Conservation (phyloP, 768 basidiomycete genomes). For the Mycena haematopus region DNA sequence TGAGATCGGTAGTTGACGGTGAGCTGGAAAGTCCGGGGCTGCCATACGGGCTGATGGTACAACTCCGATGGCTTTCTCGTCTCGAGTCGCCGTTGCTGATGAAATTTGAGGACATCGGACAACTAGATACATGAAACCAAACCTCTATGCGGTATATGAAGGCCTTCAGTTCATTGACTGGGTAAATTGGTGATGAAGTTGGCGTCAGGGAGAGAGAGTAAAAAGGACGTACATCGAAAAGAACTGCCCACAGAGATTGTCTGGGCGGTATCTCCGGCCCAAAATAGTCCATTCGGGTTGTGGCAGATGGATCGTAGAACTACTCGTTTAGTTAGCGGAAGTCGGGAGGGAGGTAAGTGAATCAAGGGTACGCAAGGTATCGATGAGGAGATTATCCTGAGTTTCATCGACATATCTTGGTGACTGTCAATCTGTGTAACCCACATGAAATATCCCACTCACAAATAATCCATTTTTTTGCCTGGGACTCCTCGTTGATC, state of each 20-base stretch:
- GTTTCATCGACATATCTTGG: constrained; percentile 77
- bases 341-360: background rate
- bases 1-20: constrained; percentile 74
- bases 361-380: constrained; percentile 55
- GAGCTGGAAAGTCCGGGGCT: constrained; percentile 56
- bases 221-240: constrained; percentile 50
- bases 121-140: constrained; percentile 4
- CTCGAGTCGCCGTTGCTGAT: constrained; percentile 33
- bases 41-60: constrained; percentile 33
- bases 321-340: constrained; percentile 31
- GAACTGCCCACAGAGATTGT: constrained; percentile 77
- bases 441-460: constrained; percentile 26
- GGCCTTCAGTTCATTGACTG: constrained; percentile 68
- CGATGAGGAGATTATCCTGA: constrained; percentile 74
- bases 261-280: constrained; percentile 84
- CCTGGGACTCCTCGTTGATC: constrained; percentile 42
- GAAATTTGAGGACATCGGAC: background rate
- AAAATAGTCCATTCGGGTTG: constrained; percentile 73
- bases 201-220: no score
- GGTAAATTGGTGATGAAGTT: no score
- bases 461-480: constrained; percentile 62
- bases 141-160: constrained; percentile 72
- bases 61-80: constrained; percentile 6
- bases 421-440: constrained; percentile 3
- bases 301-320: constrained; percentile 68